Evolutionary conservation across 345 rosid genomes (phyloP), one percentile per base, ranked within the genome.

Genomic region (Euphorbia tirucalli): DNA sequence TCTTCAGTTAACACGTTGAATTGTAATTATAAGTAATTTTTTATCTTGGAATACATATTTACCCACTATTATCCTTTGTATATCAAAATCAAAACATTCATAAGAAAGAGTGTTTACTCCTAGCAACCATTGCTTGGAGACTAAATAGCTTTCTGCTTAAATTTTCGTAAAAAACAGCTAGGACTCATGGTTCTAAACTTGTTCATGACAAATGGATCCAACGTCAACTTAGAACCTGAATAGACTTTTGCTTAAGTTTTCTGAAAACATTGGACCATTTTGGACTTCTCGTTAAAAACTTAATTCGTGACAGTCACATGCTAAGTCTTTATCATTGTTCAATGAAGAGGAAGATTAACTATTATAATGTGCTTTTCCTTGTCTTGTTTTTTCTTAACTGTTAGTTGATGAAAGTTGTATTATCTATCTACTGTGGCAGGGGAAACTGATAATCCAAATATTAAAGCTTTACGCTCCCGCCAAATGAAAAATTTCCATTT

Each of bases 401-500:
- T 22, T 41, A 52, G 44, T 39, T 25, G 19, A 57, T 27, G 41
- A 18, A 7, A 32, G 39, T 43, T 58, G 32, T 57, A 39, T 28
- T n/a, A 24, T 71, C 25, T 66, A 66, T 69, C 71, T 73, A 35
- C 55, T 76, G 62, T 72, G n/a, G 77, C 82, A 94, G 97, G 97
- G 54, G 97, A 92, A 82, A 92, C 95, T 60, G 76, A 78, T 60
- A 85, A 86, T 80, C 84, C 79, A 67, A 80, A 78, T 75, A 66
- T 92, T 65, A 87, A 81, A 78, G 88, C 91, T 68, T 73, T 95
- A 74, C 97, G 97, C 56, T 68, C 83, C 56, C 77, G 91, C 65
- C 99, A 95, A 80, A 95, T 90, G 93, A 90, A 89, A 80, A 92
- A 92, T 77, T 90, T 95, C 76, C 99, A 95, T 78, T 77, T 95